phyloP scores from a whole-genome alignment of 768 basidiomycete species.

The Rhizopogon rudus region DNA sequence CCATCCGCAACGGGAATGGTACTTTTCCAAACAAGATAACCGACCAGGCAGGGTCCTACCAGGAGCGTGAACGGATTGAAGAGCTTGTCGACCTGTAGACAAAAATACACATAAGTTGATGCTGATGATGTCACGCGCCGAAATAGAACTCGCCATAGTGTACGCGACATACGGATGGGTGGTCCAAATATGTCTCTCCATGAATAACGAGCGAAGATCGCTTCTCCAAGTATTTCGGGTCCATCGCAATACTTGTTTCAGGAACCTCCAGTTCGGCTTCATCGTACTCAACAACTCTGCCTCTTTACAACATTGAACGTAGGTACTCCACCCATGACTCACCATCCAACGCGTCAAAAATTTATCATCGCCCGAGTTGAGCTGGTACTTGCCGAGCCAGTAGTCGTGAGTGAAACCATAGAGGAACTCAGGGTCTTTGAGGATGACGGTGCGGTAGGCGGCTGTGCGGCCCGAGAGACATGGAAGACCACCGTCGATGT shows the following conservation, averaged over 20 bases:
- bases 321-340: constrained; percentile 92
- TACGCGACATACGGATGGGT: constrained; percentile 69
- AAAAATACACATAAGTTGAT: neutral
- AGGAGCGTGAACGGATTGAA: constrained; percentile 86
- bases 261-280: constrained; percentile 95
- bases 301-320: constrained; percentile 83
- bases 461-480: constrained; percentile 93
- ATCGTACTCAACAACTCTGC: constrained; percentile 87
- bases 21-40: constrained; percentile 73
- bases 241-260: constrained; percentile 92
- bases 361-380: constrained; percentile 93
- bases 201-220: constrained; percentile 84
- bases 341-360: constrained; percentile 97
- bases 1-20: constrained; percentile 61
- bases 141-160: constrained; percentile 62
- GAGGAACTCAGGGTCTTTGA: constrained; percentile 92
- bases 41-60: constrained; percentile 76
- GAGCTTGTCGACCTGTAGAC: constrained; percentile 70
- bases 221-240: constrained; percentile 93
- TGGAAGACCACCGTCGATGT: constrained; percentile 90
- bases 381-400: constrained; percentile 91
- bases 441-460: constrained; percentile 88
- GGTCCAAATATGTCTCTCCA: constrained; percentile 84
- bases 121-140: neutral
- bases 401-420: constrained; percentile 93